Evolutionary conservation across 2,329 filamentous ascomycete species (phyloP).

Genomic region (Fusarium gaditjirri): DNA sequence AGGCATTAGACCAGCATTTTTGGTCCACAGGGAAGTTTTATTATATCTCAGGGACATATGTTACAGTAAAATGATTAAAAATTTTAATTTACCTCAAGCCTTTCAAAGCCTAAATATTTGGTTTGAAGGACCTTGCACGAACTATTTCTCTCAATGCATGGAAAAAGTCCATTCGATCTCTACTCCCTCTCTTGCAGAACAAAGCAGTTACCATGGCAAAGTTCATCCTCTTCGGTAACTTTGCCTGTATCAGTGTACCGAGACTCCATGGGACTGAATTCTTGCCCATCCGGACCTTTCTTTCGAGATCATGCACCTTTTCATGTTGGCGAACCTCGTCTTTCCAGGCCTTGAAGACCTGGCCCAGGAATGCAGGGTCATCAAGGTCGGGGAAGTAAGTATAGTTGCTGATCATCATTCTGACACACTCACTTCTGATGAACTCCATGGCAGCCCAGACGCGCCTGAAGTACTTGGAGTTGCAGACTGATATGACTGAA

Average conservation of each 20-base stretch:
- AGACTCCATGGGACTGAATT: background rate
- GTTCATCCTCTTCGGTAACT: background rate
- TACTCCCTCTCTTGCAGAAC: background rate
- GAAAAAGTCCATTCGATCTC: background rate
- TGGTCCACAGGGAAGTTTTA: no score
- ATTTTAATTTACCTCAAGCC: no score
- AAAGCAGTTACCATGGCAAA: background rate
- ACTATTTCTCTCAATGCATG: background rate
- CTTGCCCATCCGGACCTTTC: background rate
- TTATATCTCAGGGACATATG: no score
- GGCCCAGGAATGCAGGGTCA: background rate
- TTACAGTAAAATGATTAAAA: no score
- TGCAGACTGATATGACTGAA: background rate
- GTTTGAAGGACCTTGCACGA: background rate
- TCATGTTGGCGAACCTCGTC: background rate
- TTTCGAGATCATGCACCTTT: background rate
- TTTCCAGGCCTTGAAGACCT: background rate
- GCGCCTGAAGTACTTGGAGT: background rate
- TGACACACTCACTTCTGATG: background rate
- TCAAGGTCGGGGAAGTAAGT: background rate
- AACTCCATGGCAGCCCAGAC: constrained; percentile 1
- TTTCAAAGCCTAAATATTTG: no score
- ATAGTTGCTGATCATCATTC: background rate
- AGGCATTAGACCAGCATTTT: background rate
- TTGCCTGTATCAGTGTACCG: background rate